Percentiles rank a stretch among this genome's conserved stretches.
phyloP scores from a whole-genome alignment of 1,139 yeast species.

The Taphrina pruni region DNA sequence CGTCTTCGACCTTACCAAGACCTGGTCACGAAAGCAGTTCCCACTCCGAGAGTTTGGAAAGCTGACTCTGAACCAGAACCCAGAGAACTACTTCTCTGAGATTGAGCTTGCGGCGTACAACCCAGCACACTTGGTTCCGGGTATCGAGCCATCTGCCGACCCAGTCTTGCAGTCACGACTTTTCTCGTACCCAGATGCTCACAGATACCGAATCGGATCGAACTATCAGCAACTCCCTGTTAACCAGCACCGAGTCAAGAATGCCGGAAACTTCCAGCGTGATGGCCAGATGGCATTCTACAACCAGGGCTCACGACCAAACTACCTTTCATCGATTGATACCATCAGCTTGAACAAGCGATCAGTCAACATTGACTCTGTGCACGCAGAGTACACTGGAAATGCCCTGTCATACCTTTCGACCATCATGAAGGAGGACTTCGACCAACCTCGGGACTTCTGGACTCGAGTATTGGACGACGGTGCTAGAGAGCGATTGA shows the following conservation, averaged over 20 bases:
- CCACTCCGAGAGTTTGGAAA: slow-evolving; percentile 78
- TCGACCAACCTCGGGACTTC: slow-evolving; percentile 67
- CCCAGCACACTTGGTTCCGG: slow-evolving; percentile 84
- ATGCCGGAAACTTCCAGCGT: slow-evolving; percentile 59
- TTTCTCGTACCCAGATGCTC: slow-evolving; percentile 86
- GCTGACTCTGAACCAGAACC: slow-evolving; percentile 71
- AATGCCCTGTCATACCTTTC: slow-evolving; percentile 77
- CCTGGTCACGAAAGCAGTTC: slow-evolving; percentile 79
- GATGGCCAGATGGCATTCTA: slow-evolving; percentile 87
- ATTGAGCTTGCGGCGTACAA: slow-evolving; percentile 83
- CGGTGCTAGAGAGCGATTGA: slow-evolving; percentile 81
- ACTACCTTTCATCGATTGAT: slow-evolving; percentile 58
- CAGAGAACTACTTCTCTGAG: slow-evolving; percentile 79
- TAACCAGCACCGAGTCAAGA: slow-evolving; percentile 58
- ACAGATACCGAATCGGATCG: slow-evolving; percentile 68
- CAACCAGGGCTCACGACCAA: slow-evolving; percentile 84
- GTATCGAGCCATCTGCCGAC: slow-evolving; percentile 82
- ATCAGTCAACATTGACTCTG: slow-evolving; percentile 37
- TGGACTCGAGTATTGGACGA: slow-evolving; percentile 74
- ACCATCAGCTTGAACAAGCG: slow-evolving; percentile 58
- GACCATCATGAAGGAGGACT: slow-evolving; percentile 64
- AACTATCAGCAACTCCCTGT: slow-evolving; percentile 78
- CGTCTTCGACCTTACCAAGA: slow-evolving; percentile 74
- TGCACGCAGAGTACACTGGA: slow-evolving; percentile 87
- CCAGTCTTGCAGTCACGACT: slow-evolving; percentile 85